These are phyloP conservation scores for Trapa incisa DNA, from an alignment of 345 rosid genomes.

Conservation along the genomic window DNA sequence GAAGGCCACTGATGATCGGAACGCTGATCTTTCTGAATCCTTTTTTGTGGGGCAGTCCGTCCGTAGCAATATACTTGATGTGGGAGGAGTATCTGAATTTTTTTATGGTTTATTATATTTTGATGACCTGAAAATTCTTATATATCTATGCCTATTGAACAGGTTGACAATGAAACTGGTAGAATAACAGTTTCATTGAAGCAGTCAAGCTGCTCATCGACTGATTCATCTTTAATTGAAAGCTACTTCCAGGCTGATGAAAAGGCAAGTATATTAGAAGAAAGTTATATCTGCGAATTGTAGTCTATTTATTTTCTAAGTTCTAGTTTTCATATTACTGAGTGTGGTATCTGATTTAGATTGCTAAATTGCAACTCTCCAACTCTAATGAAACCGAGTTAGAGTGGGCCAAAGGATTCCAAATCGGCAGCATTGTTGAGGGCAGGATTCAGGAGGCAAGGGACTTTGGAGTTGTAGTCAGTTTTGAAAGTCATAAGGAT, in stretches of 20 bases:
- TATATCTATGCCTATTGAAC: slow-evolving; percentile 11
- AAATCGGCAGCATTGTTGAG: slow-evolving; percentile 53
- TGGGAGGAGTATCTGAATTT: slow-evolving; percentile 24
- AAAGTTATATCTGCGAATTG: neutral
- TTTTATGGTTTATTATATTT: neutral
- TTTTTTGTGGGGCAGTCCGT: slow-evolving; percentile 88
- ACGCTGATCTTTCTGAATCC: slow-evolving; percentile 47
- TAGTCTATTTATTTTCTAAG: neutral
- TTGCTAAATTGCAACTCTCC: slow-evolving; percentile 52
- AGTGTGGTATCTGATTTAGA: slow-evolving; percentile 27
- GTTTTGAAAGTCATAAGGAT: slow-evolving; percentile 46
- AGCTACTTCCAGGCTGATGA: slow-evolving; percentile 63
- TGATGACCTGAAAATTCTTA: neutral
- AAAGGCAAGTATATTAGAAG: slow-evolving; percentile 37
- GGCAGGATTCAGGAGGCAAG: slow-evolving; percentile 65
- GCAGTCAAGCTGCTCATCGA: slow-evolving; percentile 78
- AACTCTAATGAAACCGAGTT: slow-evolving; percentile 29
- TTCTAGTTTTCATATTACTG: neutral
- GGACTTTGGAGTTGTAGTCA: slow-evolving; percentile 70
- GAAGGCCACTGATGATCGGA: slow-evolving; percentile 64
- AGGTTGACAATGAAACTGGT: slow-evolving; percentile 60
- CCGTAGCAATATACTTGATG: slow-evolving; percentile 68
- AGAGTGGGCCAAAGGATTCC: slow-evolving; percentile 65
- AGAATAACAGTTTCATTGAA: slow-evolving; percentile 72
- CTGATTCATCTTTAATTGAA: slow-evolving; percentile 68